These are phyloP conservation scores for Taphrina betulina DNA, from an alignment of 1,139 yeast species.

Conservation along the genomic window DNA sequence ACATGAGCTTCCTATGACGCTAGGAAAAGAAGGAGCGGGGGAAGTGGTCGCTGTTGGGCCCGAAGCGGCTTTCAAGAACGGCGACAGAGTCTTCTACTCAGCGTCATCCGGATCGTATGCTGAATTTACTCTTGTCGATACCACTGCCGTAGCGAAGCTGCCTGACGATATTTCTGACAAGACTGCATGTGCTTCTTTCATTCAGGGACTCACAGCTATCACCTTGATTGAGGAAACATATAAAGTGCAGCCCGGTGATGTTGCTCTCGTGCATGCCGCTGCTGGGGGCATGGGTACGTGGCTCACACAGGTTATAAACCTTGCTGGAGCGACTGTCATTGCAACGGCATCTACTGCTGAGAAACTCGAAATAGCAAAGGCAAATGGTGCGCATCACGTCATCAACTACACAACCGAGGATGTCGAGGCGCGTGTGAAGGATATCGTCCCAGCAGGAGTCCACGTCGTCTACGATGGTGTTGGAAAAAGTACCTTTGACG, in stretches of 20 bases:
- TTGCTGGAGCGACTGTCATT: constrained; percentile 73
- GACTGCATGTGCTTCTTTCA: constrained; percentile 57
- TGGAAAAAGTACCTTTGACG: constrained; percentile 74
- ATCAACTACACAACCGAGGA: constrained; percentile 62
- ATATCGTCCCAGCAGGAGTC: constrained; percentile 75
- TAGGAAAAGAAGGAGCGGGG: constrained; percentile 85
- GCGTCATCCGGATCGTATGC: constrained; percentile 45
- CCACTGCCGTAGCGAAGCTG: constrained; percentile 53
- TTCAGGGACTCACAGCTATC: constrained; percentile 79
- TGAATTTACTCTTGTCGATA: constrained; percentile 67
- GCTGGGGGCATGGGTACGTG: constrained; percentile 90
- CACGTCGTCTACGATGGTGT: constrained; percentile 73
- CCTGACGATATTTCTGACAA: constrained; percentile 53
- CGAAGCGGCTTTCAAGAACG: constrained; percentile 59
- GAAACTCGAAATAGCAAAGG: constrained; percentile 52
- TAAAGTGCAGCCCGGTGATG: constrained; percentile 64
- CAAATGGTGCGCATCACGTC: constrained; percentile 71
- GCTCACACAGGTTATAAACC: constrained; percentile 60
- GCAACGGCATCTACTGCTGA: constrained; percentile 78
- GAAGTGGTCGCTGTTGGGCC: constrained; percentile 66
- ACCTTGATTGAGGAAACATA: constrained; percentile 68
- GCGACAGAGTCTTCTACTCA: constrained; percentile 68
- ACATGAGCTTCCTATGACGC: constrained; percentile 38
- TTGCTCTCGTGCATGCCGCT: constrained; percentile 79
- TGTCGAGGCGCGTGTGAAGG: constrained; percentile 58